Evolutionary conservation across 1,139 yeast species (phyloP).

Genomic region (Hansenula sp.): DNA sequence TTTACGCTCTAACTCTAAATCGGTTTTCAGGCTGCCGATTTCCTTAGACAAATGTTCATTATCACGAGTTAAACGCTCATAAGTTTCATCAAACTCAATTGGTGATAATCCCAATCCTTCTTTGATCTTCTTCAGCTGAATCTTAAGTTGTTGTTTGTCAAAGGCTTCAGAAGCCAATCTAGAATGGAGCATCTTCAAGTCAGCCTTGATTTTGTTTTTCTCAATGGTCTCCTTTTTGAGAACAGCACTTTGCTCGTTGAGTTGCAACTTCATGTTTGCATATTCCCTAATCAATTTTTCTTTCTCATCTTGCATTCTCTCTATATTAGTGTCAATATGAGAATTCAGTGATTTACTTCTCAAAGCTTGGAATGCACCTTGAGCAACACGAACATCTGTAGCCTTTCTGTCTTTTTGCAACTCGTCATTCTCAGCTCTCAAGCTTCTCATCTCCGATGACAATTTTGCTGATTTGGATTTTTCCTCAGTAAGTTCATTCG

Average conservation of each 20-base stretch:
- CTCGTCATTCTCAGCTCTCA: constrained; percentile 38
- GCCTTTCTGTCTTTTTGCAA: constrained; percentile 23
- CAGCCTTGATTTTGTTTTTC: constrained; percentile 50
- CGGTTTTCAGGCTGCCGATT: constrained; percentile 33
- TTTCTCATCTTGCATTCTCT: constrained; percentile 16
- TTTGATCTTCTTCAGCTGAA: constrained; percentile 34
- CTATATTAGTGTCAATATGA: constrained; percentile 12
- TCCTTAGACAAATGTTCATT: constrained; percentile 35
- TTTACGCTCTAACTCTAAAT: constrained; percentile 29
- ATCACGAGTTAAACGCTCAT: constrained; percentile 29
- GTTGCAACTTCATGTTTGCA: constrained; percentile 44
- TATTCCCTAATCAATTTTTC: constrained; percentile 38
- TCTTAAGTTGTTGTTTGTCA: constrained; percentile 42
- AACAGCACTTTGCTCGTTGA: constrained; percentile 49
- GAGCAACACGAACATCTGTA: constrained; percentile 19
- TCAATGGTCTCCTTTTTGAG: constrained; percentile 51
- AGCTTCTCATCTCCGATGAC: constrained; percentile 22
- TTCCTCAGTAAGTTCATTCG: constrained; percentile 19
- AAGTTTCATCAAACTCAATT: constrained; percentile 24
- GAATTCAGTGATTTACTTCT: constrained; percentile 19
- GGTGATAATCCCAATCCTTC: constrained; percentile 24
- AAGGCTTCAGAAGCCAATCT: constrained; percentile 49
- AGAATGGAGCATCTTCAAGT: constrained; percentile 51
- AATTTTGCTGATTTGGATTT: constrained; percentile 14
- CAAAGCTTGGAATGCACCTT: constrained; percentile 14